Base-by-base conservation (phyloP, 2,329 filamentous ascomycete species). In the Akanthomyces dipterigenus region DNA sequence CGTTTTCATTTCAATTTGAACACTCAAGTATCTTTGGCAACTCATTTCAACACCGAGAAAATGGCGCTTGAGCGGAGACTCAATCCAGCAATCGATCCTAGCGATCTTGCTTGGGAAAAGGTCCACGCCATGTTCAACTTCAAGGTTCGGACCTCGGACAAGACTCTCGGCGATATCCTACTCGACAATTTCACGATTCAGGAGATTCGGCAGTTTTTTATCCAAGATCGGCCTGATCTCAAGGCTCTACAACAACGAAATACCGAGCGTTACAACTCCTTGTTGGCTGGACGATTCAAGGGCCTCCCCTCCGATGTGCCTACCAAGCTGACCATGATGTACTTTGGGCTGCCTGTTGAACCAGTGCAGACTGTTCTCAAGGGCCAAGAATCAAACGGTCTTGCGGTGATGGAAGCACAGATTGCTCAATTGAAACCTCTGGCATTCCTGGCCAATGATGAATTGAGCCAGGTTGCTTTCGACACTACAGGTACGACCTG, bases 311-410 rank as follows among this genome's bases (percentile, higher is more conserved):
- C 68, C 5, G 68, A 70, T 1, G 61, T 79, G 18, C 69, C 70
- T 3, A 71, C 74, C n/a, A 80, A 79, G 65, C 62, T 82, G 61
- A 70, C 78, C 0, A 73, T 80, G 69, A 69, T 79, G 49, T 80
- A 76, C 66, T 81, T 80, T 62, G 79, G 79, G 1, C 65, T 80
- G 6, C 77, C 77, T 0, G 70, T 80, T 3, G 76, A 75, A 55
- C 77, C 79, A 12, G 62, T 73, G 9, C 46, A 64, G 1, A 62
- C 64, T 4, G 42, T 50, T 4, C n/a, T 68, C 31, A 70, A 71
- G 45, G 66, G 69, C 3, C 66, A 14, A 3, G n/a, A 31, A 14
- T 42, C 34, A 18, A 12, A 34, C 11, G 18, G 5, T 2, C 22
- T 22, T 11, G 20, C 46, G 11, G 26, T 3, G 5, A 20, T 51